Evolutionary conservation across 2,329 filamentous ascomycete species (phyloP).

Genomic region (Hypoxylon sp.): DNA sequence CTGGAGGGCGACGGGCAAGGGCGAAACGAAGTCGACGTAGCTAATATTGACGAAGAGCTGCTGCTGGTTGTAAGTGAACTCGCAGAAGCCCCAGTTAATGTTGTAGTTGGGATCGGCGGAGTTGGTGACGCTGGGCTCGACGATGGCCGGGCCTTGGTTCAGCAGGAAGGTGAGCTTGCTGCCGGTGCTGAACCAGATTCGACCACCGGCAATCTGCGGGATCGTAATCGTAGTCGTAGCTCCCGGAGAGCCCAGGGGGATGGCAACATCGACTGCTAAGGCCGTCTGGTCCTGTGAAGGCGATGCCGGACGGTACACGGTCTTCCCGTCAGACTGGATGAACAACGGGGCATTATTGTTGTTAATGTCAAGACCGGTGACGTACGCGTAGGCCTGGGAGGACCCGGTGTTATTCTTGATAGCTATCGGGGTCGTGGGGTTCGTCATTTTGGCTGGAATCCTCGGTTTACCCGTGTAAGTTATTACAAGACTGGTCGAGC

Average conservation of each 20-base stretch:
- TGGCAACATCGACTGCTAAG: constrained; percentile 71
- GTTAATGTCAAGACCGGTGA: constrained; percentile 76
- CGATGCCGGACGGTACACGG: constrained; percentile 74
- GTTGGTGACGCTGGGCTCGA: constrained; percentile 82
- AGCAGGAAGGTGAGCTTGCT: constrained; percentile 75
- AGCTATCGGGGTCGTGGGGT: constrained; percentile 69
- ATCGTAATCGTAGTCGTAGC: constrained; percentile 72
- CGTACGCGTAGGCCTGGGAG: constrained; percentile 74
- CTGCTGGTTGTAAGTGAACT: constrained; percentile 74
- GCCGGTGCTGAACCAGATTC: constrained; percentile 79
- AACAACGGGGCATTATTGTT: constrained; percentile 73
- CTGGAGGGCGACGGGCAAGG: constrained; percentile 71
- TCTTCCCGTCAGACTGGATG: constrained; percentile 75
- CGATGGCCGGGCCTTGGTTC: constrained; percentile 79
- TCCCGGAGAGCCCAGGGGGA: constrained; percentile 74
- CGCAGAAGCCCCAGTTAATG: constrained; percentile 76
- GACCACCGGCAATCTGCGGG: constrained; percentile 77
- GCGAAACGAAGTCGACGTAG: constrained; percentile 81
- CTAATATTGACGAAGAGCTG: constrained; percentile 78
- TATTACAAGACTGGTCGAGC: constrained; percentile 14
- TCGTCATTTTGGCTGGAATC: constrained; percentile 52
- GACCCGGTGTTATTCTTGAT: constrained; percentile 77
- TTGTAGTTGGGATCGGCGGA: constrained; percentile 73
- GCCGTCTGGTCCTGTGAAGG: constrained; percentile 66
- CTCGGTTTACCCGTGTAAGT: constrained; percentile 7